Conservation (phyloP, 257 asterid genomes). For the Paraleonurus japonicus region DNA sequence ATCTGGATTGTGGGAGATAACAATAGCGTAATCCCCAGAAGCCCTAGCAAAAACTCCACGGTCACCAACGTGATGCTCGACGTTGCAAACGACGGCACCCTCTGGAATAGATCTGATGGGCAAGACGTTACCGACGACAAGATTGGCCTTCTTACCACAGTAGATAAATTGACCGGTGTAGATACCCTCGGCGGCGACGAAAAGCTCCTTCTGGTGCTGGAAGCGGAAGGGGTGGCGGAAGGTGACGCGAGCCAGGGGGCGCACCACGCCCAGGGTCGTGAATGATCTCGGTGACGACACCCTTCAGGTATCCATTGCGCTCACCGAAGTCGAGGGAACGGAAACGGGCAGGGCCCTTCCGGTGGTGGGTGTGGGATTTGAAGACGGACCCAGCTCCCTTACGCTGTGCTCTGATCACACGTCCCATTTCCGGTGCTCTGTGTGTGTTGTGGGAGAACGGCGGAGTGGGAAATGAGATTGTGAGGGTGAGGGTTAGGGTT, state of each 20-base stretch:
- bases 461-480: neutral
- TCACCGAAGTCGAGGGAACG: conserved; percentile 61
- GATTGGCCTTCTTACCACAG: conserved; percentile 58
- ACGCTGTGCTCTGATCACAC: conserved; percentile 59
- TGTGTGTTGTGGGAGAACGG: conserved; percentile 15
- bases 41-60: conserved; percentile 59
- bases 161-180: conserved; percentile 55
- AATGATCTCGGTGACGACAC: conserved; percentile 53
- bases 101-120: conserved; percentile 53
- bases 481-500: conserved; percentile 24
- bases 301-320: conserved; percentile 58
- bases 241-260: conserved; percentile 48
- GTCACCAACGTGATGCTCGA: conserved; percentile 54
- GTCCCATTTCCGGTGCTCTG: conserved; percentile 40
- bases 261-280: conserved; percentile 66
- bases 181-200: conserved; percentile 60
- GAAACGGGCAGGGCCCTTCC: conserved; percentile 58
- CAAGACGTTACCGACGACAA: conserved; percentile 48
- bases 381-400: conserved; percentile 59
- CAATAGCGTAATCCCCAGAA: conserved; percentile 56
- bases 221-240: conserved; percentile 63
- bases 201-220: conserved; percentile 65
- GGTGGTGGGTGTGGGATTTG: conserved; percentile 66
- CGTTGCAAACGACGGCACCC: conserved; percentile 60
- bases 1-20: conserved; percentile 51